Evolutionary conservation across 2,329 filamentous ascomycete species (phyloP).

Genomic region (Aspergillus texensis): DNA sequence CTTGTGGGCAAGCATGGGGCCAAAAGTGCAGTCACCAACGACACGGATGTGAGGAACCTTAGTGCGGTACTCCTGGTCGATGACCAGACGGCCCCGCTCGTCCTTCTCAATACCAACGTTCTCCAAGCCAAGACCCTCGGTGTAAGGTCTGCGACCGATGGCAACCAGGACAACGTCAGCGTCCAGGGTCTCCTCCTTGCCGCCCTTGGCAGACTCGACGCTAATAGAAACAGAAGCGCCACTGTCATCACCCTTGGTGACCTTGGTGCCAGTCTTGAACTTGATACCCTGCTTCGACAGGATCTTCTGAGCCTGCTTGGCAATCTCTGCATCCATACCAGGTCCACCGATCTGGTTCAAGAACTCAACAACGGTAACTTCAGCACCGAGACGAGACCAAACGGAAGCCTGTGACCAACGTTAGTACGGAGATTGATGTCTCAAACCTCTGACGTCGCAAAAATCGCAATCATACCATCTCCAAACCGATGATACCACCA

Average conservation of each 20-base stretch:
- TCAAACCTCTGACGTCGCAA: background rate
- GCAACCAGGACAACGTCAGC: slow-evolving; percentile 95
- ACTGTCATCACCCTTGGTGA: slow-evolving; percentile 78
- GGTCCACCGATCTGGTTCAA: slow-evolving; percentile 94
- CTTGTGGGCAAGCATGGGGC: slow-evolving; percentile 99
- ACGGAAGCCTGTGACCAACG: slow-evolving; percentile 68
- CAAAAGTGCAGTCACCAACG: slow-evolving; percentile 94
- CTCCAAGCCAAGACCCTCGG: slow-evolving; percentile 85
- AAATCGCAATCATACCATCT: slow-evolving; percentile 68
- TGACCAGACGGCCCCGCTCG: slow-evolving; percentile 90
- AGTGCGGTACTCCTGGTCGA: slow-evolving; percentile 98
- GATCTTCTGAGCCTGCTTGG: slow-evolving; percentile 89
- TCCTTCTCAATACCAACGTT: slow-evolving; percentile 77
- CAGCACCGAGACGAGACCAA: slow-evolving; percentile 89
- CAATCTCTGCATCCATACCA: slow-evolving; percentile 93
- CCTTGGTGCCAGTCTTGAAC: slow-evolving; percentile 98
- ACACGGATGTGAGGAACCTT: slow-evolving; percentile 97
- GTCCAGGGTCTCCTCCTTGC: slow-evolving; percentile 89
- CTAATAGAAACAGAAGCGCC: slow-evolving; percentile 78
- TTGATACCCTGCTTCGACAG: slow-evolving; percentile 96
- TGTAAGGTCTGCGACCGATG: slow-evolving; percentile 95
- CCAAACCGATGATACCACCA: slow-evolving; percentile 96
- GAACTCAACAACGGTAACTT: slow-evolving; percentile 98
- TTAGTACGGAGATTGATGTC: background rate
- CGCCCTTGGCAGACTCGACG: slow-evolving; percentile 91